Percentiles rank a stretch among this genome's conserved stretches.
Evolutionary conservation across 2,329 filamentous ascomycete species (phyloP).

Genomic region (Botrytis medusae): DNA sequence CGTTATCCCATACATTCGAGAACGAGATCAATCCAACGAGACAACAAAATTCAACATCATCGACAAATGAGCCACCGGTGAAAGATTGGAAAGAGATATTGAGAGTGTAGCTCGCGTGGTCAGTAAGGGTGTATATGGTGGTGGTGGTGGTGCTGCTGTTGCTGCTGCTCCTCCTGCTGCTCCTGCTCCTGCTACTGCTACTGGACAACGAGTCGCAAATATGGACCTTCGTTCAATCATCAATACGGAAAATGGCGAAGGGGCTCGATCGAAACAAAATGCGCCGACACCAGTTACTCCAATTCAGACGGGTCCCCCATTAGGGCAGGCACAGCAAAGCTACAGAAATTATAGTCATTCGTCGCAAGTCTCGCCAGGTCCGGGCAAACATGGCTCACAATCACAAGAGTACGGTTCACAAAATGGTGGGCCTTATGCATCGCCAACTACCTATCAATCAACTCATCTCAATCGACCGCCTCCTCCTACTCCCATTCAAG

Average conservation of each 20-base stretch:
- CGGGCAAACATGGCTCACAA: constrained; percentile 35
- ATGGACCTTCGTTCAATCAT: constrained; percentile 56
- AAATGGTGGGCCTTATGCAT: constrained; percentile 35
- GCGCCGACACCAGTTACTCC: constrained; percentile 39
- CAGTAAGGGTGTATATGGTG: constrained; percentile 28
- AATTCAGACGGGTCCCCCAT: constrained; percentile 34
- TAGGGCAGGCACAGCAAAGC: constrained; percentile 25
- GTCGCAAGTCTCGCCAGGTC: constrained; percentile 35
- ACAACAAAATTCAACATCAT: constrained; percentile 15
- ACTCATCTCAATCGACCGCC: constrained; percentile 38
- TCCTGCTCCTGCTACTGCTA: background rate
- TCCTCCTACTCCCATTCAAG: constrained; percentile 46
- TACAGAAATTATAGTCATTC: constrained; percentile 39
- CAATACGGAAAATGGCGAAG: constrained; percentile 44
- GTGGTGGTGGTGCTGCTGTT: constrained; percentile 23
- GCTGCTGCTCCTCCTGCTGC: constrained; percentile 8
- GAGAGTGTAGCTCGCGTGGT: constrained; percentile 30
- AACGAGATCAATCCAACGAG: constrained; percentile 22
- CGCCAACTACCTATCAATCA: constrained; percentile 38
- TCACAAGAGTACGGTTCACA: constrained; percentile 39
- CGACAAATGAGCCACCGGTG: constrained; percentile 33
- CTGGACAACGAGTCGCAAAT: constrained; percentile 36
- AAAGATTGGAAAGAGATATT: constrained; percentile 23
- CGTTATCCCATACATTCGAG: constrained; percentile 20
- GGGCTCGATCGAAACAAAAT: constrained; percentile 33